phyloP scores from a whole-genome alignment of 805 yeast genomes.

The Schwanniomyces polymorphus region DNA sequence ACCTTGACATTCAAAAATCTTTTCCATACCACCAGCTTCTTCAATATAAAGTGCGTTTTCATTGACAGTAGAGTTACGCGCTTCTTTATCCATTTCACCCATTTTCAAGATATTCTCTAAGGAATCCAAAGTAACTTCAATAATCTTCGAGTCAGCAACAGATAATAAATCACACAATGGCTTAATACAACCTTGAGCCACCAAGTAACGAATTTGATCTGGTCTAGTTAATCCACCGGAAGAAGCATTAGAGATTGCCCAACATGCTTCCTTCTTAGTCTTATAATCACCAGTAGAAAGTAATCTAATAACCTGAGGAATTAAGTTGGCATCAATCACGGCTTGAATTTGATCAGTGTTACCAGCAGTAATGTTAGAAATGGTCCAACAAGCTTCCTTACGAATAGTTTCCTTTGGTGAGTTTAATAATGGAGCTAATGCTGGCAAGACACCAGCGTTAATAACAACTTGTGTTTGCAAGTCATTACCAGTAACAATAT shows the following conservation, averaged over 20 bases:
- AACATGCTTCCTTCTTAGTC: constrained; percentile 97
- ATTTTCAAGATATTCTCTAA: constrained; percentile 89
- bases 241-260: constrained; percentile 98
- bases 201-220: constrained; percentile 90
- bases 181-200: constrained; percentile 93
- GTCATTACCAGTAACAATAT: constrained; percentile 97
- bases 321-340: constrained; percentile 89
- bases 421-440: constrained; percentile 73
- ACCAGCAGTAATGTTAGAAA: constrained; percentile 97
- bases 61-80: constrained; percentile 66
- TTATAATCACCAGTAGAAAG: constrained; percentile 83
- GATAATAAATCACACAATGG: constrained; percentile 91
- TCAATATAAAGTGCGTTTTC: constrained; percentile 90
- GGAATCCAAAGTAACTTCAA: constrained; percentile 94
- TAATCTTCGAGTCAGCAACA: constrained; percentile 86
- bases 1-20: constrained; percentile 88
- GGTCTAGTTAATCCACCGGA: constrained; percentile 93
- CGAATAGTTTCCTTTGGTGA: constrained; percentile 90
- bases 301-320: constrained; percentile 87
- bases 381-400: constrained; percentile 99
- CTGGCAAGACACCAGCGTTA: constrained; percentile 87
- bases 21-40: constrained; percentile 98
- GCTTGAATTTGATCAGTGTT: constrained; percentile 94
- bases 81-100: constrained; percentile 90
- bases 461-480: constrained; percentile 92